Evolutionary conservation across 2,329 filamentous ascomycete genomes (phyloP).

Genomic region (Achaetomium macrosporum): DNA sequence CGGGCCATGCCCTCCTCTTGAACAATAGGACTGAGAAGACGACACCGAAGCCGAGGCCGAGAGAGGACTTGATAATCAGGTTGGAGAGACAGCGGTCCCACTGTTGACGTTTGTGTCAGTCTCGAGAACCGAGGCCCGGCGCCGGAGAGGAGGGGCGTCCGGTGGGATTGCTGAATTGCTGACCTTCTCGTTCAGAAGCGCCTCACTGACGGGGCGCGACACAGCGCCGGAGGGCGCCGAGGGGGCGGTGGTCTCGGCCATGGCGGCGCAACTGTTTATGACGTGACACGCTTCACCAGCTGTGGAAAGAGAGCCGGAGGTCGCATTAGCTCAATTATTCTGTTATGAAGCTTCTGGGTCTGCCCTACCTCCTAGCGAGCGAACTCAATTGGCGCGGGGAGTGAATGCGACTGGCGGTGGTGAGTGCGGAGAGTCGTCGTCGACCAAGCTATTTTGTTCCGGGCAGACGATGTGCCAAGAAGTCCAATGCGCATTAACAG

Average conservation of each 20-base stretch:
- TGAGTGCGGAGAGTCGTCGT: constrained; percentile 10
- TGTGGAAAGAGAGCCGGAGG: background rate
- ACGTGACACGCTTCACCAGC: constrained; percentile 1
- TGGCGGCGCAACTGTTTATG: constrained; percentile 30
- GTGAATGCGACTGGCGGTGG: constrained; percentile 2
- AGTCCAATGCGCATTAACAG: constrained; percentile 15
- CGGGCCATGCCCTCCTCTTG: constrained; percentile 96
- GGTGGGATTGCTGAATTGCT: constrained; percentile 14
- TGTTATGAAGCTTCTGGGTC: background rate
- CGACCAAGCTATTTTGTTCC: constrained; percentile 22
- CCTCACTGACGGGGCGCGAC: constrained; percentile 89
- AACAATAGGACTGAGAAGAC: constrained; percentile 98
- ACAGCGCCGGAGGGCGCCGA: constrained; percentile 58
- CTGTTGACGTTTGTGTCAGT: constrained; percentile 41
- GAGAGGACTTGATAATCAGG: constrained; percentile 89
- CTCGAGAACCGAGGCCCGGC: background rate
- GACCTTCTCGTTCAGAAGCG: constrained; percentile 99
- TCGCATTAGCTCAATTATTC: background rate
- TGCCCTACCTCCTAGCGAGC: background rate
- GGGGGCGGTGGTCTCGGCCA: constrained; percentile 50
- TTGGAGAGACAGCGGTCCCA: constrained; percentile 99
- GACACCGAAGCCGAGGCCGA: constrained; percentile 94
- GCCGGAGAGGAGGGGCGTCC: background rate
- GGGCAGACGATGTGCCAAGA: constrained; percentile 15
- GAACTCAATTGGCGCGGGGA: constrained; percentile 9